Percentiles rank a stretch among this genome's conserved stretches.
Evolutionary conservation across 495 filamentous ascomycete species (phyloP).

Genomic region (Parmelia sp.): DNA sequence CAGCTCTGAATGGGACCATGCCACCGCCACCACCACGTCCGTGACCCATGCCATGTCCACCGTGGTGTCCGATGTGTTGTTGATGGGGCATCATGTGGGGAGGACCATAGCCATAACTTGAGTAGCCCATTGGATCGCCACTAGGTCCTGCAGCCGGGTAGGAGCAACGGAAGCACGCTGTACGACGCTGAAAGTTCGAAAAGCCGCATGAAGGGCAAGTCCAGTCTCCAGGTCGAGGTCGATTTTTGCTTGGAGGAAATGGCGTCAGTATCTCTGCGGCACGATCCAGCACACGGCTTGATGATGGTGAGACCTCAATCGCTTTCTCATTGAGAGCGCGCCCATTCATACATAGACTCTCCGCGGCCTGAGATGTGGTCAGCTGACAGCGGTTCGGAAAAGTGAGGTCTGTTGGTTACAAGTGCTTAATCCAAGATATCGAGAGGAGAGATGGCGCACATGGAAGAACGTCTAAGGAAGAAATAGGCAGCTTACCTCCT

Average conservation of each 20-base stretch:
- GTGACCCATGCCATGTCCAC: constrained; percentile 66
- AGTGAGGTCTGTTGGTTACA: not conserved
- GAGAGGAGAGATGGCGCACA: constrained; percentile 3
- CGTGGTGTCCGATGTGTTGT: constrained; percentile 72
- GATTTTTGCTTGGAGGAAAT: constrained; percentile 97
- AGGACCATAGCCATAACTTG: constrained; percentile 66
- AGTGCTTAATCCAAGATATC: not conserved
- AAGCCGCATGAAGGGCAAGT: constrained; percentile 87
- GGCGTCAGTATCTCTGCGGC: constrained; percentile 91
- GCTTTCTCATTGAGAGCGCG: constrained; percentile 97
- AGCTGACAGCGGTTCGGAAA: constrained; percentile 3
- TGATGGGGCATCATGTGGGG: constrained; percentile 75
- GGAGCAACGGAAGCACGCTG: constrained; percentile 96
- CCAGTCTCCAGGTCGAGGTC: constrained; percentile 95
- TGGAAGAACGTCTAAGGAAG: too few species aligned
- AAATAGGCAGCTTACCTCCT: constrained; percentile 72
- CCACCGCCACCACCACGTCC: constrained; percentile 67
- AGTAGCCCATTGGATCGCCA: constrained; percentile 66
- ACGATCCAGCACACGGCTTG: constrained; percentile 89
- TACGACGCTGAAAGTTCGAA: constrained; percentile 90
- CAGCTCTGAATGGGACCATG: constrained; percentile 92
- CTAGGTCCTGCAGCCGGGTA: constrained; percentile 84
- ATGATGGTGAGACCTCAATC: constrained; percentile 94
- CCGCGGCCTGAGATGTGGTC: constrained; percentile 62
- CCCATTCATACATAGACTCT: constrained; percentile 98